A percentile compares a stretch with the other conserved stretches of the same genome.
Conservation (phyloP, 257 asterid genomes). For the Voacanga thouarsii region DNA sequence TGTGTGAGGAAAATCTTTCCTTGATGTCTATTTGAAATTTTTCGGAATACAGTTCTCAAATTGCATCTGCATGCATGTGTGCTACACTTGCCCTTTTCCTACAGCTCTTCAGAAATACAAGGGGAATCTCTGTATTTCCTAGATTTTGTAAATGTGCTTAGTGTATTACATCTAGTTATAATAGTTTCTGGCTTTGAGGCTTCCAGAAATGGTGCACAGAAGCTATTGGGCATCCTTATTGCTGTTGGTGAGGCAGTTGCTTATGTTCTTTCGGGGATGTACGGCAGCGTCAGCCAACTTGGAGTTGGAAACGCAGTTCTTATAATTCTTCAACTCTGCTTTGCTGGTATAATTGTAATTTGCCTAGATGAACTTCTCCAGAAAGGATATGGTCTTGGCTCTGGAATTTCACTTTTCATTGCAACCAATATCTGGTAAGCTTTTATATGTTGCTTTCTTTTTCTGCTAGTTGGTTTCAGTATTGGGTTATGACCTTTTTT, state of each 20-base stretch:
- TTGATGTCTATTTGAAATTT: not conserved
- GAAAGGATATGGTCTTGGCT: conserved; percentile 6
- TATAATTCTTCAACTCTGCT: conserved; percentile 59
- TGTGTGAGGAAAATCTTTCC: too few species aligned
- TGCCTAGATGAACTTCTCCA: conserved; percentile 30
- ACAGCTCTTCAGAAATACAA: not conserved
- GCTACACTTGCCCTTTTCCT: not conserved
- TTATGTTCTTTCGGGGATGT: conserved; percentile 72
- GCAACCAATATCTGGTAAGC: conserved; percentile 72
- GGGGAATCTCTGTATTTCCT: not conserved
- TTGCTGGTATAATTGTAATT: conserved; percentile 68
- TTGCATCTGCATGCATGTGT: not conserved
- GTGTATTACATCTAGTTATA: not conserved
- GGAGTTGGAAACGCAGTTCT: conserved; percentile 78
- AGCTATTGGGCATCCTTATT: conserved; percentile 61
- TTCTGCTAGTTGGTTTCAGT: not conserved
- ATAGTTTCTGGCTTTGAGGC: not conserved
- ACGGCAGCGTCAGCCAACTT: conserved; percentile 63
- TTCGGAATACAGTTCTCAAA: not conserved
- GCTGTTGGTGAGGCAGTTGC: conserved; percentile 75
- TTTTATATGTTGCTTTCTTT: not conserved
- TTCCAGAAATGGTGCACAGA: conserved; percentile 64
- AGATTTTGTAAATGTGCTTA: not conserved
- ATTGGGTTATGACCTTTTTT: not conserved
- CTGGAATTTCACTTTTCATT: conserved; percentile 36